Evolutionary conservation across 2,329 filamentous ascomycete genomes (phyloP), one percentile per base, ranked within the genome.

Genomic region (Neobulgaria alba): DNA sequence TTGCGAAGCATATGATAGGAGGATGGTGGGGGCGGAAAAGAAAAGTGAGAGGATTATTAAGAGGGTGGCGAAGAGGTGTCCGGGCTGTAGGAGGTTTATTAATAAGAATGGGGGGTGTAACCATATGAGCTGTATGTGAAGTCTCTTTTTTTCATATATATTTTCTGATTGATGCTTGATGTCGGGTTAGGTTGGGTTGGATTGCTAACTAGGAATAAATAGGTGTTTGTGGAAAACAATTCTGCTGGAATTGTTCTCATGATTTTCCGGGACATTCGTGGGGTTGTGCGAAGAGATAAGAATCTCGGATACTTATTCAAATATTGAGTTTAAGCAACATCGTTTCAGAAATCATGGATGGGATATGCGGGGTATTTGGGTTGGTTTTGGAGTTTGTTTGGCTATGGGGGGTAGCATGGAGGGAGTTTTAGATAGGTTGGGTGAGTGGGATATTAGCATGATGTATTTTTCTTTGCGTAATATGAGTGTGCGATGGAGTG

Each of bases 81-180:
- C 49, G 12, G 41, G 40, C 7, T 49, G 49, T 33, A 15, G 43
- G 29, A 33, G 42, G 19, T 46, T 30, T 31, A 48, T 49, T 14
- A 48, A 44, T 29, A 51, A 49, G 43, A 41, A 46, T 42, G 49
- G 47, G 1, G 47, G 47, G 9, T 51, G 49, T 32, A 29, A 34
- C 5, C 43, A 48, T 39, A 51, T 51, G 45, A 42, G 31, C 29
- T 51, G 49, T 51, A 38, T 26, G 12, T 43, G 46, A 34, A 35
- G 15, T 29, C 14, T 21, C 10, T 21, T 26, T 26, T 12, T 12
- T 26, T n/a, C n/a, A n/a, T n/a, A n/a, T n/a, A n/a, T n/a, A n/a
- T n/a, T n/a, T n/a, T n/a, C n/a, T n/a, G n/a, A n/a, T n/a, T n/a
- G n/a, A n/a, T n/a, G n/a, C n/a, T n/a, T n/a, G n/a, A n/a, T n/a